phyloP scores from a whole-genome alignment of 139 green algal species.

The Chlamydomonas sp. region DNA sequence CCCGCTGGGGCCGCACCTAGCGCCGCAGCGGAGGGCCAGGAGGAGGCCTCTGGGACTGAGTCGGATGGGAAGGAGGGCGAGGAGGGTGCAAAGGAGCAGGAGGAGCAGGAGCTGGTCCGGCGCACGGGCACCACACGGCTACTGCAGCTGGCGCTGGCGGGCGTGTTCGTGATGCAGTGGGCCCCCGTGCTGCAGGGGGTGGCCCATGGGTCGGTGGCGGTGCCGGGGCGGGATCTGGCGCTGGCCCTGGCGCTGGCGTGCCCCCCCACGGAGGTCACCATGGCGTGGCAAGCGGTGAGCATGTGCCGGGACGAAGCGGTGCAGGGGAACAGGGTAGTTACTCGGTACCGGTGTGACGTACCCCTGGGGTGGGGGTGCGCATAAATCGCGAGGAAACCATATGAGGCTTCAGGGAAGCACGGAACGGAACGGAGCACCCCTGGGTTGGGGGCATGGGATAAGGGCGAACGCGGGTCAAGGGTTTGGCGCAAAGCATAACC shows the following conservation, averaged over 20 bases:
- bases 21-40: no score
- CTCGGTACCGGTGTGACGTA: no score
- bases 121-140: neutral
- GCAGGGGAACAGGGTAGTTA: no score
- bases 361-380: no score
- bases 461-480: no score
- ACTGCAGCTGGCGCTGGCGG: slow-evolving; percentile 6
- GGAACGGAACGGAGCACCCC: no score
- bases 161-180: slow-evolving; percentile 24
- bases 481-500: no score
- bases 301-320: neutral
- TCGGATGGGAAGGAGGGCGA: neutral
- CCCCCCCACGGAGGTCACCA: slow-evolving; percentile 5
- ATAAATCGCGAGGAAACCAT: no score
- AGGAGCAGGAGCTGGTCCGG: neutral
- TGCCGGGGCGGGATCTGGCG: neutral
- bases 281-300: slow-evolving; percentile 24
- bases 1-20: no score
- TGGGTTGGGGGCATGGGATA: no score
- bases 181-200: slow-evolving; percentile 6
- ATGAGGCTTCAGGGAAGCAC: no score
- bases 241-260: slow-evolving; percentile 24
- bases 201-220: neutral
- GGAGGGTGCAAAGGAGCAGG: neutral
- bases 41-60: no score